Evolutionary conservation across 257 asterid genomes (phyloP).

Genomic region (Coffea canephora): DNA sequence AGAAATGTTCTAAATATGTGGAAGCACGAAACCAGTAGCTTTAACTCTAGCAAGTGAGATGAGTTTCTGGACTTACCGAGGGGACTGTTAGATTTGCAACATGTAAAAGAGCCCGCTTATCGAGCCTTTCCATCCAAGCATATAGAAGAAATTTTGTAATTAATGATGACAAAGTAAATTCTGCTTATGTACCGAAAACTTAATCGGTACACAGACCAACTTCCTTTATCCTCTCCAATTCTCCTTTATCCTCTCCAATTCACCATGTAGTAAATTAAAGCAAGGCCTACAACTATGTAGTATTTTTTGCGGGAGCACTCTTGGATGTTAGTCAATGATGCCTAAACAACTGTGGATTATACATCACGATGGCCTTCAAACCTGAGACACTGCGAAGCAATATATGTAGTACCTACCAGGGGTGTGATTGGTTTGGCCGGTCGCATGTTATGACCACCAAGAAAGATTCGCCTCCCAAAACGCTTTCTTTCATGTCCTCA

Average conservation of each 20-base stretch:
- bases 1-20: neutral
- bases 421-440: neutral
- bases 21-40: neutral
- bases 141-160: neutral
- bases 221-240: neutral
- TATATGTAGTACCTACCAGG: neutral
- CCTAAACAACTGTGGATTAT: neutral
- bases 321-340: neutral
- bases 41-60: neutral
- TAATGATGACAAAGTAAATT: neutral
- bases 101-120: constrained; percentile 13
- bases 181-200: neutral
- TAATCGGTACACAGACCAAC: neutral
- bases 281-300: neutral
- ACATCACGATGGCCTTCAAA: too few species aligned
- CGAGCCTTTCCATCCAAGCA: constrained; percentile 16
- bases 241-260: neutral
- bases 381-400: neutral
- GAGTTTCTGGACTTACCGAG: constrained; percentile 11
- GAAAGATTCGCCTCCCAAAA: constrained; percentile 1
- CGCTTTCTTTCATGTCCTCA: neutral
- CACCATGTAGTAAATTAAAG: neutral
- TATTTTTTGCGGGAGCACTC: neutral
- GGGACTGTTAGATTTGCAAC: constrained; percentile 34
- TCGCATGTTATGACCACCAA: constrained; percentile 16